Percentiles rank a stretch among this genome's conserved stretches.
Conservation (phyloP, 1,284 basidiomycete species). For the Bothia castanella region DNA sequence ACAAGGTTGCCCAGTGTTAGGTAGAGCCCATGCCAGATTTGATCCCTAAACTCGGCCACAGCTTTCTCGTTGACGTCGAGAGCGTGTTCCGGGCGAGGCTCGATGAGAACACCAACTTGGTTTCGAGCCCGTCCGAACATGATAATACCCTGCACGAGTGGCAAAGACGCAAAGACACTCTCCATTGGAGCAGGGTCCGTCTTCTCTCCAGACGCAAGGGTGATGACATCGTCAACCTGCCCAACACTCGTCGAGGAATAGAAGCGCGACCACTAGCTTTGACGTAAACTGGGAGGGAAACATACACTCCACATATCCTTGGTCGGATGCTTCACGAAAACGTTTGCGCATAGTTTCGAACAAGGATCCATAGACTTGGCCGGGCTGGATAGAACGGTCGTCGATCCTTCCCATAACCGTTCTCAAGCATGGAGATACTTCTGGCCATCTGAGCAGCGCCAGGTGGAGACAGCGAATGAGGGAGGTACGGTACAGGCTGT, state of each 20-base stretch:
- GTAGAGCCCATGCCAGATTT: too few species aligned
- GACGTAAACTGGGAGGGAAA: accelerated
- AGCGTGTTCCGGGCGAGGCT: slow-evolving; percentile 24
- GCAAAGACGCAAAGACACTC: slow-evolving; percentile 17
- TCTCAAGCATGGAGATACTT: too few species aligned
- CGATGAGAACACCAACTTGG: slow-evolving; percentile 41
- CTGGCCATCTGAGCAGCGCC: too few species aligned
- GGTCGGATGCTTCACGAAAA: slow-evolving; percentile 32
- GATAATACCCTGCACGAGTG: slow-evolving; percentile 30
- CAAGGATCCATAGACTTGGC: too few species aligned
- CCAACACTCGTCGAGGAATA: slow-evolving; percentile 16
- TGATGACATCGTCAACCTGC: slow-evolving; percentile 28
- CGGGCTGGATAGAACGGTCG: too few species aligned
- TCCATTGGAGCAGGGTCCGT: slow-evolving; percentile 35
- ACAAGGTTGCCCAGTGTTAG: too few species aligned
- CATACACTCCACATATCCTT: slow-evolving; percentile 30
- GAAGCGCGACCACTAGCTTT: neutral
- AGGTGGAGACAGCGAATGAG: too few species aligned
- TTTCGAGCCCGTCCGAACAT: slow-evolving; percentile 41
- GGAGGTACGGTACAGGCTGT: too few species aligned
- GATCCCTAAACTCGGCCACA: slow-evolving; percentile 33
- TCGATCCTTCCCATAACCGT: too few species aligned
- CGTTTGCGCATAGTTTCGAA: too few species aligned
- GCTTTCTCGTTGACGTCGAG: slow-evolving; percentile 30
- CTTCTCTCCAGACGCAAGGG: slow-evolving; percentile 31